phyloP scores from a whole-genome alignment of 495 filamentous ascomycete species.

The Bryoglossum gracile region DNA sequence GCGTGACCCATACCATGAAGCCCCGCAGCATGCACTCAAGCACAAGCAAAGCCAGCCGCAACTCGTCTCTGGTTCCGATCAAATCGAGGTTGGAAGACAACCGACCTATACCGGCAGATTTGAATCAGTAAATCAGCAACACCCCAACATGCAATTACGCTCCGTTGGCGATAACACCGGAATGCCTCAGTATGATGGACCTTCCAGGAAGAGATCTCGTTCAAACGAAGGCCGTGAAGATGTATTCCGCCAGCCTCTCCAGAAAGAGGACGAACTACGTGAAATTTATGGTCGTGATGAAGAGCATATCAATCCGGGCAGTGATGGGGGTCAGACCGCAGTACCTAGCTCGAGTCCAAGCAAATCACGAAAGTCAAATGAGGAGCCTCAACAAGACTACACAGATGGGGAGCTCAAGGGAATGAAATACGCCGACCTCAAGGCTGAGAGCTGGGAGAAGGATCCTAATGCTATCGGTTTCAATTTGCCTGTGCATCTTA shows the following conservation, averaged over 20 bases:
- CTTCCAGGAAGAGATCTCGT: neutral
- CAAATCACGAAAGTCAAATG: neutral
- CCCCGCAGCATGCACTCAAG: neutral
- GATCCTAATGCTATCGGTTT: neutral
- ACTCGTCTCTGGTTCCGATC: too few species aligned
- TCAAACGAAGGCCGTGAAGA: neutral
- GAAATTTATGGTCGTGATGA: neutral
- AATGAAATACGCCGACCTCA: slow-evolving; percentile 49
- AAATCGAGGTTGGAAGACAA: too few species aligned
- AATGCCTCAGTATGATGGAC: neutral
- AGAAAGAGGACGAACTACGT: neutral
- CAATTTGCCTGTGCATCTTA: slow-evolving; percentile 16
- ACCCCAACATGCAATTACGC: neutral
- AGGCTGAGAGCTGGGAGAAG: slow-evolving; percentile 39
- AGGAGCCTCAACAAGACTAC: slow-evolving; percentile 34
- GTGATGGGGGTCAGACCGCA: neutral
- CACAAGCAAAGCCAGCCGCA: neutral
- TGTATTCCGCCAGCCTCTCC: neutral
- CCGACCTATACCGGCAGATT: too few species aligned
- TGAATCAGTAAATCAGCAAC: neutral
- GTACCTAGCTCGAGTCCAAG: neutral
- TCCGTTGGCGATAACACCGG: neutral
- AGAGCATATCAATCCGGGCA: neutral
- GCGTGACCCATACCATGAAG: neutral
- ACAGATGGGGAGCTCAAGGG: slow-evolving; percentile 40